Conservation (phyloP, 768 basidiomycete species). For the Amanita exitialis region DNA sequence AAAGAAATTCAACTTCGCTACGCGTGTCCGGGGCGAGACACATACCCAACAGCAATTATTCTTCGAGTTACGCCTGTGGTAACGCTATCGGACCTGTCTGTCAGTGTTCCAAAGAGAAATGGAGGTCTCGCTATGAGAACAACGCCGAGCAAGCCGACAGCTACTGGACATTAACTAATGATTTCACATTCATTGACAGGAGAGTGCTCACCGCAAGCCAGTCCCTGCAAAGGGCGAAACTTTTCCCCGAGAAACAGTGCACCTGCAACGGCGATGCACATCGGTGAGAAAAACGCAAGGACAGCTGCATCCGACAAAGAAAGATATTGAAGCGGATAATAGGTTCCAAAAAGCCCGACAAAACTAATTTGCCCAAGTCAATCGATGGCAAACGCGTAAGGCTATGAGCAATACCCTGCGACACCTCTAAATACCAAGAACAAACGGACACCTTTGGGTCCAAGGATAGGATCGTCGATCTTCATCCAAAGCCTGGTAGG, state of each 20-base stretch:
- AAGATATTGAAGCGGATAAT: slow-evolving; percentile 64
- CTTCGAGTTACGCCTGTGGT: slow-evolving; percentile 22
- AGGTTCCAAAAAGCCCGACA: slow-evolving; percentile 59
- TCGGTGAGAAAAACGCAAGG: slow-evolving; percentile 65
- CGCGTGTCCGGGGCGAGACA: not conserved
- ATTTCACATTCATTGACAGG: not conserved
- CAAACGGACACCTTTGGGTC: slow-evolving; percentile 57
- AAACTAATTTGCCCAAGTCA: slow-evolving; percentile 35
- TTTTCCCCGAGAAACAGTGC: slow-evolving; percentile 52
- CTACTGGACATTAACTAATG: slow-evolving; percentile 17
- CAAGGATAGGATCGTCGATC: slow-evolving; percentile 46
- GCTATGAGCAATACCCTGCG: slow-evolving; percentile 36
- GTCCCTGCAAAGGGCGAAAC: slow-evolving; percentile 41
- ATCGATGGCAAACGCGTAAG: not conserved
- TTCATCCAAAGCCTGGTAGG: no score
- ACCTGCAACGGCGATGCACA: slow-evolving; percentile 52
- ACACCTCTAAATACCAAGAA: slow-evolving; percentile 51
- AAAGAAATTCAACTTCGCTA: not conserved
- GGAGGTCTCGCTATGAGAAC: slow-evolving; percentile 73
- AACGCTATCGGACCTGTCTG: not conserved
- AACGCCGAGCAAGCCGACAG: slow-evolving; percentile 65
- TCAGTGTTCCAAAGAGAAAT: slow-evolving; percentile 49
- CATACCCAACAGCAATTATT: slow-evolving; percentile 51
- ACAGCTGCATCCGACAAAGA: slow-evolving; percentile 74
- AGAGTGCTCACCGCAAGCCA: slow-evolving; percentile 31